Conservation (phyloP, 2,329 filamentous ascomycete species). For the Fusarium burgessii region DNA sequence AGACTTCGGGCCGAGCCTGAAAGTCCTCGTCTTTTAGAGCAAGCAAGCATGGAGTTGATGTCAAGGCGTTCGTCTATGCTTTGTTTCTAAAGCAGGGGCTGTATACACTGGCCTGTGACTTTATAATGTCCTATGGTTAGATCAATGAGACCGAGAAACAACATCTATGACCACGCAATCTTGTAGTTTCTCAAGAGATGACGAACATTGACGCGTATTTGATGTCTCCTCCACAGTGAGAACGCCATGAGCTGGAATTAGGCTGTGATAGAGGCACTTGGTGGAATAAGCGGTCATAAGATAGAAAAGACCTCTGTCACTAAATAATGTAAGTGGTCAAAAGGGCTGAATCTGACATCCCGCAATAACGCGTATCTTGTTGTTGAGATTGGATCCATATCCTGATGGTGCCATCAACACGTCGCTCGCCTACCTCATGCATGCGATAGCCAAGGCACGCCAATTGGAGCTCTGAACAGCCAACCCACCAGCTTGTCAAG, state of each 20-base stretch:
- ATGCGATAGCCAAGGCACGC: constrained; percentile 23
- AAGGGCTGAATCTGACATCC: neutral
- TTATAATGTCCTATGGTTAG: neutral
- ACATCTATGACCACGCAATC: neutral
- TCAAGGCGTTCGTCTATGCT: neutral
- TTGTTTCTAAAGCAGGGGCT: constrained; percentile 2
- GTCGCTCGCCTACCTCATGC: constrained; percentile 7
- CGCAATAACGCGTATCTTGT: neutral
- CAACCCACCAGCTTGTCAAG: constrained; percentile 24
- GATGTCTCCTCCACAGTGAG: neutral
- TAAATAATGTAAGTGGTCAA: neutral
- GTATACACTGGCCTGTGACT: too few relatives aligned
- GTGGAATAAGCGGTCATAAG: neutral
- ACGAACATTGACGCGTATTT: neutral
- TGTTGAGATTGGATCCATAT: constrained; percentile 15
- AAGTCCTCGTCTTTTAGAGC: neutral
- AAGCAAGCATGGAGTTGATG: neutral
- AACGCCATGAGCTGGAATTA: neutral
- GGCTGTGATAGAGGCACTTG: neutral
- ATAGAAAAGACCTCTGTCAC: neutral
- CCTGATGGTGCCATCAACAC: constrained; percentile 15
- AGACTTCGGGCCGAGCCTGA: constrained; percentile 22
- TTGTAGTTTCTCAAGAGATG: neutral
- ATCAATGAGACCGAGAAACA: neutral
- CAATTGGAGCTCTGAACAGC: constrained; percentile 27